Evolutionary conservation across 306 rosid species (phyloP).

Genomic region (Pyrus pyrifolia): DNA sequence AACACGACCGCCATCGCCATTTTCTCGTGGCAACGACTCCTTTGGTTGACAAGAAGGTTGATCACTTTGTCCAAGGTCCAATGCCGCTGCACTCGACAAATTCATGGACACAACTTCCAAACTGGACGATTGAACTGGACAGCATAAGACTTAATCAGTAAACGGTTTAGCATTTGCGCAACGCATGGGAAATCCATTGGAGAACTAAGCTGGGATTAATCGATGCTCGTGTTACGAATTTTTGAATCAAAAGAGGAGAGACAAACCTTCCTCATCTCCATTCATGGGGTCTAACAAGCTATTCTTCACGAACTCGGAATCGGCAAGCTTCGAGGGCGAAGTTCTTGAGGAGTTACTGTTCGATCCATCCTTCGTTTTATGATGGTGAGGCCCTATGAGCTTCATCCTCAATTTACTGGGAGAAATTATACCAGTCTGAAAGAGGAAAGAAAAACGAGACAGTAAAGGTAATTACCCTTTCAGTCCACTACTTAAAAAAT

Average conservation of each 20-base stretch:
- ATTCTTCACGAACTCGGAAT: constrained; percentile 59
- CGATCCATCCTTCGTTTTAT: constrained; percentile 75
- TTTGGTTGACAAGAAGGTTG: constrained; percentile 32
- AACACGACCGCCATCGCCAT: constrained; percentile 19
- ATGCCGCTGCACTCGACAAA: constrained; percentile 23
- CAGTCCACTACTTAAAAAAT: constrained; percentile 2
- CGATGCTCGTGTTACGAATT: neutral
- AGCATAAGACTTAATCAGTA: constrained; percentile 22
- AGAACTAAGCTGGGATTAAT: neutral
- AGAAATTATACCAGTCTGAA: constrained; percentile 87
- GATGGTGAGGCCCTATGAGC: constrained; percentile 67
- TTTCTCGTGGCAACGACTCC: constrained; percentile 40
- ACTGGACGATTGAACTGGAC: constrained; percentile 56
- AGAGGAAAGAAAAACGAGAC: neutral
- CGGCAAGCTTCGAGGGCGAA: constrained; percentile 75
- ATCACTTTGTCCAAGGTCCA: constrained; percentile 9
- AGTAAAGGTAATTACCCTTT: neutral
- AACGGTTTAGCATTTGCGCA: neutral
- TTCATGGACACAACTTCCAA: constrained; percentile 40
- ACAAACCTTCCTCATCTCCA: constrained; percentile 68
- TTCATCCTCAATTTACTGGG: constrained; percentile 94
- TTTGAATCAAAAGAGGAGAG: neutral
- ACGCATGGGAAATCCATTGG: neutral
- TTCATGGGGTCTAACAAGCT: constrained; percentile 46
- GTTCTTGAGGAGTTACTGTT: constrained; percentile 86